Evolutionary conservation across 2,329 filamentous ascomycete genomes (phyloP).

Genomic region (Curvularia sp.): DNA sequence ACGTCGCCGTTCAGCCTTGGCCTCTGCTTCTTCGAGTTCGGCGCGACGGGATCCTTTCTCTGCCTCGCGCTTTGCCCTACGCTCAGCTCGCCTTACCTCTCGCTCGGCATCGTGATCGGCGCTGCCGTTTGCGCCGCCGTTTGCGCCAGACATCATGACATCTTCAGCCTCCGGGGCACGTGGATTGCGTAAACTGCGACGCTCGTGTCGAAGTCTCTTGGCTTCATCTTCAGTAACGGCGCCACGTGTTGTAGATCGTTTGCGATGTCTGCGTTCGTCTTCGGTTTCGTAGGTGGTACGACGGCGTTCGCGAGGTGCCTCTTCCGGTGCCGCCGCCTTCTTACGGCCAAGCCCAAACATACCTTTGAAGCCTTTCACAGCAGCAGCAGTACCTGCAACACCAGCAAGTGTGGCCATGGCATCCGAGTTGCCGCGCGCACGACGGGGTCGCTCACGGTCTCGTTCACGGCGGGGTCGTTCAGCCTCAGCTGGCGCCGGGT

Average conservation of each 20-base stretch:
- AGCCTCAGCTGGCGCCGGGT: constrained; percentile 56
- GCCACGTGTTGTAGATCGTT: constrained; percentile 47
- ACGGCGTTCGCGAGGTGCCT: constrained; percentile 45
- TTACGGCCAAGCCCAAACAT: constrained; percentile 54
- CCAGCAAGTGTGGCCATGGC: constrained; percentile 61
- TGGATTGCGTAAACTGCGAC: constrained; percentile 44
- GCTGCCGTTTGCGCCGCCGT: constrained; percentile 38
- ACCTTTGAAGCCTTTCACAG: constrained; percentile 65
- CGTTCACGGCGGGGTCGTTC: constrained; percentile 52
- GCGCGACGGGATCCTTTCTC: constrained; percentile 47
- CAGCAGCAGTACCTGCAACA: constrained; percentile 43
- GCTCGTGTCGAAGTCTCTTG: constrained; percentile 48
- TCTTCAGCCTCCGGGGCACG: constrained; percentile 37
- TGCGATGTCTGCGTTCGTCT: constrained; percentile 49
- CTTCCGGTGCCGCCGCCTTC: constrained; percentile 39
- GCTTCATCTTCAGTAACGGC: constrained; percentile 48
- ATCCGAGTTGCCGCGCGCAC: constrained; percentile 66
- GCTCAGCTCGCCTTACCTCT: constrained; percentile 50
- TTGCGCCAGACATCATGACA: constrained; percentile 36
- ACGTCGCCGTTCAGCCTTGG: constrained; percentile 48
- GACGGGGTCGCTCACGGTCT: constrained; percentile 48
- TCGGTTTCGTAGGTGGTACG: constrained; percentile 47
- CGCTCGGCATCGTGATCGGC: constrained; percentile 45
- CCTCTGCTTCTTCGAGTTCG: constrained; percentile 48
- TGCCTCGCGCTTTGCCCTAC: constrained; percentile 43